Evolutionary conservation across 2,329 filamentous ascomycete genomes (phyloP), one percentile per base, ranked within the genome.

Genomic region (Curvularia sp.): DNA sequence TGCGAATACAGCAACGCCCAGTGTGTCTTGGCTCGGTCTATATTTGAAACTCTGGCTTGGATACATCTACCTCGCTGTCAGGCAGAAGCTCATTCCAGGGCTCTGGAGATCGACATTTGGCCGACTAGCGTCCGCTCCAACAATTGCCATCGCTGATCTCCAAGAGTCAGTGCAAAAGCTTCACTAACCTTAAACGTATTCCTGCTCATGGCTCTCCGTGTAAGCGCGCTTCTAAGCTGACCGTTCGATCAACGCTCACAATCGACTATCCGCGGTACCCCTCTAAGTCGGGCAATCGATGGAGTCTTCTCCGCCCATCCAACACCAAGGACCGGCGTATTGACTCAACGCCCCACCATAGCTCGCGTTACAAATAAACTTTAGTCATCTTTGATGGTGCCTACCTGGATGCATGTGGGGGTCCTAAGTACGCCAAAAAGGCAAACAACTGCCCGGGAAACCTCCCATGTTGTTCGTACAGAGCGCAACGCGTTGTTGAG

Each of bases 221-320:
- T 52, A 56, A 43, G 50, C 48, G 41, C 41, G 41, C 38, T 57
- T 49, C 45, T 52, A 57, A 51, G 50, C 48, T 57, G 30, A 49
- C 45, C 32, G 45, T 32, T 41, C 43, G 30, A 30, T 25, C 36
- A 54, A 42, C 50, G 50, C 49, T 38, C 43, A 36, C 50, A 34
- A 42, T 54, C 28, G 46, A 54, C 55, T 41, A 39, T n/a, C 45
- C 36, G 39, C 32, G n/a, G n/a, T 36, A 32, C 52, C n/a, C 36
- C 47, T 25, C 19, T 15, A 15, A 15, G 36, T 48, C 38, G 23
- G 28, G 41, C 34, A 23, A 13, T 47, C 15, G 30, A 28, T 50
- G 55, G 55, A 57, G 25, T 9, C 12, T 30, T 21, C 45, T 54
- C 50, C 50, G 55, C 9, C 5, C 19, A 32, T 39, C 23, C 18